phyloP scores from a whole-genome alignment of 441 rosid genomes.

The Adansonia madagascariensis region DNA sequence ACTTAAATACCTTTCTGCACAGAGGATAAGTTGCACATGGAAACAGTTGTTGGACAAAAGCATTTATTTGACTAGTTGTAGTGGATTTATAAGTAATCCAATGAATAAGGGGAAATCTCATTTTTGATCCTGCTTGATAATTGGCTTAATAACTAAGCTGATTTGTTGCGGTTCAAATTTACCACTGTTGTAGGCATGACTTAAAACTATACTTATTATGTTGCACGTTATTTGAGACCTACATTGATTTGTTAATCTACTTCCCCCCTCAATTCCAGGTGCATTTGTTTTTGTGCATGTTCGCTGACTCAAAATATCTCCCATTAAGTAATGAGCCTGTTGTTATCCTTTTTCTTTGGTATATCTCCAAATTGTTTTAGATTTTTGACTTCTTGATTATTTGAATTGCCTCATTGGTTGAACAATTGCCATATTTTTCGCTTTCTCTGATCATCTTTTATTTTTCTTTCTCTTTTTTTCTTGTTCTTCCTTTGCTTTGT shows the following conservation, averaged over 20 bases:
- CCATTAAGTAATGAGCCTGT: background rate
- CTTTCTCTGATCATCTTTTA: background rate
- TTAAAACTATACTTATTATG: background rate
- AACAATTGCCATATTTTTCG: background rate
- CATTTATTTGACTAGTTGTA: conserved; percentile 17
- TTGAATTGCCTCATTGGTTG: conserved; percentile 11
- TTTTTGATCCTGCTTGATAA: background rate
- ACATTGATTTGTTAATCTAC: background rate
- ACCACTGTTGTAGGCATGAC: background rate
- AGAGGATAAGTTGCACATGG: conserved; percentile 13
- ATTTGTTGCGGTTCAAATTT: conserved; percentile 2
- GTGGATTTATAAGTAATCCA: background rate
- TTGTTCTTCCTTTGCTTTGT: background rate
- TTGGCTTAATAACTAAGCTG: background rate
- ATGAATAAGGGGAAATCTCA: conserved; percentile 1
- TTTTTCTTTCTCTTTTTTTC: background rate
- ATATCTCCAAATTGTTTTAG: conserved; percentile 3
- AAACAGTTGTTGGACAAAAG: background rate
- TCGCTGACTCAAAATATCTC: conserved; percentile 13
- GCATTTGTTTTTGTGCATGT: background rate
- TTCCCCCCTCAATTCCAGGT: background rate
- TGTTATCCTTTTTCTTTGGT: conserved; percentile 1
- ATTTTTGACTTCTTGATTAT: background rate
- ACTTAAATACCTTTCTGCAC: conserved; percentile 7
- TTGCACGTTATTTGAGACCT: background rate